Base-by-base conservation (phyloP, 768 basidiomycete species). In the Cystofilobasidium macerans region DNA sequence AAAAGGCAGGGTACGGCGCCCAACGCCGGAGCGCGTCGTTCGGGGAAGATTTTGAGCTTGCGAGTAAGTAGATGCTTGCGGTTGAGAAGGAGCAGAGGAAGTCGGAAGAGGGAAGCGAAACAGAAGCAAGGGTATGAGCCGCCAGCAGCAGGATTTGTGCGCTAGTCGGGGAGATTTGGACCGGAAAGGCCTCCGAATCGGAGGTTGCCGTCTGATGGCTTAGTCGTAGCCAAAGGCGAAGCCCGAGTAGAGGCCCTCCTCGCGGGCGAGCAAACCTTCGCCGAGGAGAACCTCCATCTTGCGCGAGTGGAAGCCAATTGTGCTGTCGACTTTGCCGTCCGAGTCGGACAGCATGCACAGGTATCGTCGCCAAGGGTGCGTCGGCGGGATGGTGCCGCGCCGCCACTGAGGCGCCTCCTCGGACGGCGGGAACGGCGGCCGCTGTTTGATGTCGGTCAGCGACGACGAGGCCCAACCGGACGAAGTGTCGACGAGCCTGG, bases 271-370 rank as follows among this genome's bases (percentile, higher is more conserved):
- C 84, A 97, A 84, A 16, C 93, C 94, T 71, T 86, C 81, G 4
- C 92, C 94, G 72, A 88, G 86, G 65, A 99, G 75, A 28, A 97
- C 88, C 83, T 95, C 92, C 89, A 95, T 91, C 78, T 99, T 99
- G 65, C 93, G 79, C 26, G 88, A 85, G 77, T 95, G 91, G 92
- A 93, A 98, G 0, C 94, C 94, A 7, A 94, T 83, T 4, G 86
- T 87, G 71, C 86, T 89, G 73, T 81, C 86, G n/a, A 94, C 89
- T 72, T 89, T 88, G 12, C 91, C 89, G 69, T 89, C 88, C 6
- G 87, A 85, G 65, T 85, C 80, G 13, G 88, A 84, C 26, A 95
- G 78, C 61, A 82, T 80, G 69, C 84, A 82, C 73, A 94, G 79
- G 73, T 88, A 87, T 32, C 76, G 73, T 58, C 92, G 79, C 75